Evolutionary conservation across 2,329 filamentous ascomycete species (phyloP).

Genomic region (Monilinia aucupariae): DNA sequence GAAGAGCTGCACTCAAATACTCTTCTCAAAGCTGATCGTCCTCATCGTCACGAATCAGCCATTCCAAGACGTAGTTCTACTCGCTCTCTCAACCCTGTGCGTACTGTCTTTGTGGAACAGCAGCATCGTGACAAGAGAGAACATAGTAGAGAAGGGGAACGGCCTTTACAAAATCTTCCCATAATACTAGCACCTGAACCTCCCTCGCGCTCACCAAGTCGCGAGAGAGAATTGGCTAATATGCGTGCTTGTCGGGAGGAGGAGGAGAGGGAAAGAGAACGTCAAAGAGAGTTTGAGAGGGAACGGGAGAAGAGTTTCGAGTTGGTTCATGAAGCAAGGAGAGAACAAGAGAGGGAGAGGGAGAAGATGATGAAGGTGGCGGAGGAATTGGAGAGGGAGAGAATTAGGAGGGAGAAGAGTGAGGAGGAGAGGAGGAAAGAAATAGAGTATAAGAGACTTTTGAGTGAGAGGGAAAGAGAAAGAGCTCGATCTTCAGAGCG

Average conservation of each 20-base stretch:
- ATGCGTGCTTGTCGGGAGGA: slow-evolving; percentile 11
- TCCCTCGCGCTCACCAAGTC: slow-evolving; percentile 4
- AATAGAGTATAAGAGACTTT: not conserved
- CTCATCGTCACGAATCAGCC: slow-evolving; percentile 19
- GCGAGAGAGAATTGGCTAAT: not conserved
- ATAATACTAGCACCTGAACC: slow-evolving; percentile 10
- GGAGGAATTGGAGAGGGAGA: slow-evolving; percentile 11
- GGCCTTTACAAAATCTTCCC: not conserved
- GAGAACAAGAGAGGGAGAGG: slow-evolving; percentile 2
- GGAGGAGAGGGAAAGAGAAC: slow-evolving; percentile 4
- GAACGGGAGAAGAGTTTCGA: not conserved
- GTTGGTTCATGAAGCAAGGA: not conserved
- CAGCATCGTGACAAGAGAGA: not conserved
- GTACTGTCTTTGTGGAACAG: slow-evolving; percentile 14
- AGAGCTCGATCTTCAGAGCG: not conserved
- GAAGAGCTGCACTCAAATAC: slow-evolving; percentile 28
- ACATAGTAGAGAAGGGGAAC: slow-evolving; percentile 7
- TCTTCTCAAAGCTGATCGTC: slow-evolving; percentile 32
- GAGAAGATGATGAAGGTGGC: not conserved
- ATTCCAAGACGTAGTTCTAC: slow-evolving; percentile 22
- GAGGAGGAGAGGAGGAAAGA: slow-evolving; percentile 3
- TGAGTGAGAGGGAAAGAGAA: not conserved
- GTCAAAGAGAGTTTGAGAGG: not conserved
- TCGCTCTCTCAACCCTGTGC: slow-evolving; percentile 21
- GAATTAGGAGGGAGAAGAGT: not conserved